Percentiles rank a stretch among this genome's conserved stretches.
phyloP scores from a whole-genome alignment of 495 filamentous ascomycete species.

The Oidiodendron maius region DNA sequence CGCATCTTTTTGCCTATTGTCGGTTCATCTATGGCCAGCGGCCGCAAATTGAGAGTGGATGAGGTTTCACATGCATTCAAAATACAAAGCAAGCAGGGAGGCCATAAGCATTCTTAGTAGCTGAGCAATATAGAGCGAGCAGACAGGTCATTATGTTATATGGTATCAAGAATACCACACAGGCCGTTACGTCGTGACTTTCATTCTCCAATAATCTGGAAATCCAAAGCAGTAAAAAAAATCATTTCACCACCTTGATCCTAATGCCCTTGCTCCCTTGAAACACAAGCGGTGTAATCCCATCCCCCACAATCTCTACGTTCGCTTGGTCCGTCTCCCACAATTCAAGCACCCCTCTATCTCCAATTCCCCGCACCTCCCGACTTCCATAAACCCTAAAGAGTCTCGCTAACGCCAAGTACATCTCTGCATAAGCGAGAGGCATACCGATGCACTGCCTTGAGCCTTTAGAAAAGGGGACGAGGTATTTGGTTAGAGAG shows the following conservation, averaged over 20 bases:
- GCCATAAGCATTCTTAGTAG: too few relatives aligned
- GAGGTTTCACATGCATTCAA: too few relatives aligned
- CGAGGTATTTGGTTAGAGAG: constrained; percentile 31
- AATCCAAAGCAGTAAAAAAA: too few relatives aligned
- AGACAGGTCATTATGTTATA: too few relatives aligned
- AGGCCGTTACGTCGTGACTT: too few relatives aligned
- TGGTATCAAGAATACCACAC: too few relatives aligned
- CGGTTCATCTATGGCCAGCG: too few relatives aligned
- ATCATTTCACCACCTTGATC: not conserved
- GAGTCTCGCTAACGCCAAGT: constrained; percentile 28
- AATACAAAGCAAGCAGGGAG: too few relatives aligned
- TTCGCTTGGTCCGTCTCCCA: not conserved
- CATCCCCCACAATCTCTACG: constrained; percentile 5
- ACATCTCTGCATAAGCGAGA: constrained; percentile 35
- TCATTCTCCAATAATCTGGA: too few relatives aligned
- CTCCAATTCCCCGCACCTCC: not conserved
- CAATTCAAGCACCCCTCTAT: constrained; percentile 3
- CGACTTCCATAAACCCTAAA: constrained; percentile 26
- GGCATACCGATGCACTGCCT: constrained; percentile 45
- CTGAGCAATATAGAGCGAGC: too few relatives aligned
- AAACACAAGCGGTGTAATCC: not conserved
- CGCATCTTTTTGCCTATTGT: too few relatives aligned
- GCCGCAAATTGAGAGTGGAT: too few relatives aligned
- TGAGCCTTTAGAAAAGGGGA: constrained; percentile 40
- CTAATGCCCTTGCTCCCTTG: constrained; percentile 1